These are phyloP conservation scores for Pythium rhizo-oryzae DNA, from an alignment of 352 stramenopile genomes.

Conservation along the genomic window DNA sequence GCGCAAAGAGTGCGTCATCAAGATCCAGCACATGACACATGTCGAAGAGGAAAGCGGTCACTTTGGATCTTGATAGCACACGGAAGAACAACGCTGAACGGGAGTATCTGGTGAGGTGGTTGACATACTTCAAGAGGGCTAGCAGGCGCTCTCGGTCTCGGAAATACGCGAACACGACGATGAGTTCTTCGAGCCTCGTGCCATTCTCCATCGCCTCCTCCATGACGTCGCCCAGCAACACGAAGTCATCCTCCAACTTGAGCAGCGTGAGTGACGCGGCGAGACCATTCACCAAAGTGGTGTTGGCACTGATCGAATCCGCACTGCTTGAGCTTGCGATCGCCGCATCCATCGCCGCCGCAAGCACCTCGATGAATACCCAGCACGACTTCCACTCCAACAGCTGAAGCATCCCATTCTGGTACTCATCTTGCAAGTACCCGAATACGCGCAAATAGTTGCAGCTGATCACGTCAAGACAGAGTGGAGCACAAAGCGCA, in stretches of 20 bases:
- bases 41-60: conserved; percentile 61
- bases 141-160: conserved; percentile 33
- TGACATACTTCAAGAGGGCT: conserved; percentile 51
- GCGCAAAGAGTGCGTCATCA: conserved; percentile 65
- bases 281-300: conserved; percentile 43
- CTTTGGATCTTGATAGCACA: conserved; percentile 52
- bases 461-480: conserved; percentile 29
- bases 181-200: conserved; percentile 42
- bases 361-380: conserved; percentile 55
- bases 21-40: conserved; percentile 66
- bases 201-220: conserved; percentile 42
- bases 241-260: conserved; percentile 35
- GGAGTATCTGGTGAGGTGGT: conserved; percentile 30
- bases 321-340: conserved; percentile 1
- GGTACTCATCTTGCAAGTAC: conserved; percentile 42
- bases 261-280: conserved; percentile 43
- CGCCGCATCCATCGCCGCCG: conserved; percentile 15
- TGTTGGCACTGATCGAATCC: conserved; percentile 8
- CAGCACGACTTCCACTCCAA: conserved; percentile 43
- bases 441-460: conserved; percentile 51
- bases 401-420: conserved; percentile 42
- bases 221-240: conserved; percentile 45
- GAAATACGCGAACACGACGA: conserved; percentile 63
- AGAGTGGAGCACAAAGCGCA: conserved; percentile 33
- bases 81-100: conserved; percentile 48